Percentiles rank a stretch among this genome's conserved stretches.
Conservation (phyloP, 371 early-diverging fungal species). For the Actinomucor elegans region DNA sequence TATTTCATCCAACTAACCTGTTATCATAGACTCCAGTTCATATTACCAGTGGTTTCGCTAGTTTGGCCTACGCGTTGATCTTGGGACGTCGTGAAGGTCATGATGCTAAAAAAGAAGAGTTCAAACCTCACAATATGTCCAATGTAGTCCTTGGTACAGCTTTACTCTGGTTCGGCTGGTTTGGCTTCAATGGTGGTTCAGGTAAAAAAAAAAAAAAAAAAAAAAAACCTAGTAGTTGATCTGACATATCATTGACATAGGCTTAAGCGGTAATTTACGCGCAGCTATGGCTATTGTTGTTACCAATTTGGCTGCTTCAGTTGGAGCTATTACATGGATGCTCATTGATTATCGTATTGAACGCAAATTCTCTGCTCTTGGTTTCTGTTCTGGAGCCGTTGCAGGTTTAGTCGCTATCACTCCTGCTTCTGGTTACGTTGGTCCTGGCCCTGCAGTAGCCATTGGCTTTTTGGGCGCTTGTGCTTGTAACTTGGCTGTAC, state of each 20-base stretch:
- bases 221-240: no score
- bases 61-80: conserved; percentile 82
- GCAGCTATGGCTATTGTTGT: conserved; percentile 85
- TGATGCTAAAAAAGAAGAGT: conserved; percentile 40
- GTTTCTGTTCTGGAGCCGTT: conserved; percentile 92
- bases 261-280: conserved; percentile 75
- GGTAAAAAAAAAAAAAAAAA: no score
- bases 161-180: conserved; percentile 91
- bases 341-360: conserved; percentile 75
- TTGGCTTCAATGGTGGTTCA: conserved; percentile 89
- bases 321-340: conserved; percentile 86
- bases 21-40: conserved; percentile 89
- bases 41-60: conserved; percentile 86
- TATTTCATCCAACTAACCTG: background rate
- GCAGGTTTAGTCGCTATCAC: conserved; percentile 94
- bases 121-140: conserved; percentile 88
- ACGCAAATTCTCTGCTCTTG: conserved; percentile 80
- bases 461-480: conserved; percentile 78
- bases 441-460: conserved; percentile 79
- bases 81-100: conserved; percentile 77
- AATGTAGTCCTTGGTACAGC: conserved; percentile 87
- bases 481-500: conserved; percentile 75
- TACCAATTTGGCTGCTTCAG: conserved; percentile 83
- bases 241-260: no score
- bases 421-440: conserved; percentile 88